Evolutionary conservation across 2,329 filamentous ascomycete genomes (phyloP).

Genomic region (Hirsutella thompsonii): DNA sequence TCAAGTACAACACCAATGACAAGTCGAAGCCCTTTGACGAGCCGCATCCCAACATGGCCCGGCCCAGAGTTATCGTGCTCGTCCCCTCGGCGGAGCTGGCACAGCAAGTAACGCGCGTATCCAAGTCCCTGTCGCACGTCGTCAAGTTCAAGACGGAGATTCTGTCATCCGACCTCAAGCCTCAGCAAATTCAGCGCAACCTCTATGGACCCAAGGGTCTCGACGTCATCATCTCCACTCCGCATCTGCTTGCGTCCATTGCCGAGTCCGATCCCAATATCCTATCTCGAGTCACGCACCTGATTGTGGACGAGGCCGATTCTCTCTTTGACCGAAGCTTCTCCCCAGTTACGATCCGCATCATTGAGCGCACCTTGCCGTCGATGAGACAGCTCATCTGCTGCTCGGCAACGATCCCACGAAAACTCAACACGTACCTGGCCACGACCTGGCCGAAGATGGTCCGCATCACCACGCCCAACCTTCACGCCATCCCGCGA

Average conservation of each 20-base stretch:
- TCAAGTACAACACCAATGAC: slow-evolving; percentile 25
- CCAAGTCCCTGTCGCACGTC: slow-evolving; percentile 72
- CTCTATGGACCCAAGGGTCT: slow-evolving; percentile 73
- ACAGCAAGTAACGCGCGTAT: slow-evolving; percentile 67
- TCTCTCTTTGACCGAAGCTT: slow-evolving; percentile 92
- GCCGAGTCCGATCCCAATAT: slow-evolving; percentile 84
- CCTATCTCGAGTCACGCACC: slow-evolving; percentile 76
- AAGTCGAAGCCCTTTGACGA: slow-evolving; percentile 55
- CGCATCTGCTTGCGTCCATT: slow-evolving; percentile 79
- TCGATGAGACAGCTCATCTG: slow-evolving; percentile 78
- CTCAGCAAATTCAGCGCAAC: slow-evolving; percentile 69
- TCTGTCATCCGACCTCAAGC: slow-evolving; percentile 65
- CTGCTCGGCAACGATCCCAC: slow-evolving; percentile 92
- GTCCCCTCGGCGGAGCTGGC: slow-evolving; percentile 91
- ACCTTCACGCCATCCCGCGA: slow-evolving; percentile 88
- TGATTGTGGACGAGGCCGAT: slow-evolving; percentile 91
- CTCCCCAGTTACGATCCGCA: slow-evolving; percentile 64
- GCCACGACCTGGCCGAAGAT: slow-evolving; percentile 71
- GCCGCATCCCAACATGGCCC: slow-evolving; percentile 59
- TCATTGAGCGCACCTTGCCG: slow-evolving; percentile 70
- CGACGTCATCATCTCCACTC: slow-evolving; percentile 78
- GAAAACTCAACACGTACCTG: slow-evolving; percentile 77
- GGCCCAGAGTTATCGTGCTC: slow-evolving; percentile 73
- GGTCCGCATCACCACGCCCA: slow-evolving; percentile 79
- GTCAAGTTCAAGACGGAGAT: slow-evolving; percentile 78